These are phyloP conservation scores for Gynandropsis gynandra DNA, from an alignment of 345 rosid genomes.

Conservation along the genomic window DNA sequence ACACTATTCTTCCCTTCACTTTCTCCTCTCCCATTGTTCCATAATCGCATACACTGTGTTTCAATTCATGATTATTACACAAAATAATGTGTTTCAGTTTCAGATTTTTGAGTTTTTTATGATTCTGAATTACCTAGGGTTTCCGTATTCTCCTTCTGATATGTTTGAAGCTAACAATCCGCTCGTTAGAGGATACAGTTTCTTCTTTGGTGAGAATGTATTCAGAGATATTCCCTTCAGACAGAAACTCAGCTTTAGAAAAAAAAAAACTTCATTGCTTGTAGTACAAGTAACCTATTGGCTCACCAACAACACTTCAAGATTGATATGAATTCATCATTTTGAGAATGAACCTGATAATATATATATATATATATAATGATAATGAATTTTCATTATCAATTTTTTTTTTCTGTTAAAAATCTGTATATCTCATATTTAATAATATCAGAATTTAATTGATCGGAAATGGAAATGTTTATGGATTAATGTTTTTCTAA, in stretches of 20 bases:
- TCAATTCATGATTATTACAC: not conserved
- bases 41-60: constrained; percentile 48
- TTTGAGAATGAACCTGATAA: too few species aligned
- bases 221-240: constrained; percentile 63
- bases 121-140: constrained; percentile 36
- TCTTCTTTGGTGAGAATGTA: constrained; percentile 42
- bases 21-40: constrained; percentile 47
- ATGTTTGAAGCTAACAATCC: constrained; percentile 52
- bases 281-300: too few species aligned
- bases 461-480: too few species aligned
- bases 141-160: constrained; percentile 28
- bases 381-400: too few species aligned
- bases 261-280: not conserved
- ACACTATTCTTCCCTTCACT: constrained; percentile 65
- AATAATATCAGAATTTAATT: too few species aligned
- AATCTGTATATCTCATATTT: too few species aligned
- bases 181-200: constrained; percentile 51
- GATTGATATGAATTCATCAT: too few species aligned
- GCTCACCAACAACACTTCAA: too few species aligned
- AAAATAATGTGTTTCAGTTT: not conserved
- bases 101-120: not conserved
- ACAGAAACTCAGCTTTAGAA: not conserved
- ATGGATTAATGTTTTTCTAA: too few species aligned
- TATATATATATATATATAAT: too few species aligned
- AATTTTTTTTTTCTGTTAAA: too few species aligned